These are phyloP conservation scores for Sphaerostilbella broomeana DNA, from an alignment of 2,329 filamentous ascomycete genomes.

Conservation along the genomic window DNA sequence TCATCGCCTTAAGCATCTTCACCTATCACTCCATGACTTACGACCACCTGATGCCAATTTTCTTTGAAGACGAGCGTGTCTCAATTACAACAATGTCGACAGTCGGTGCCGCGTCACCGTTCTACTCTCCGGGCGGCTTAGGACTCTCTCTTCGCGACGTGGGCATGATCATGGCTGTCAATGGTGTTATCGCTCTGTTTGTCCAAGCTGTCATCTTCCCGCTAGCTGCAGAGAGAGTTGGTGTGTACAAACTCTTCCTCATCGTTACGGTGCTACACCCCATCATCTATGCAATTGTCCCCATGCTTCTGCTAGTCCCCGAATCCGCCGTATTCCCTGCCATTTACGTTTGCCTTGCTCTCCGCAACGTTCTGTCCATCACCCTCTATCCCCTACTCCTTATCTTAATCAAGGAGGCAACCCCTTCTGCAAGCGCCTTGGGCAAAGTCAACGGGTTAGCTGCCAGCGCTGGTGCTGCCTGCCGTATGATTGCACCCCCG, in stretches of 20 bases:
- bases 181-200: conserved; percentile 53
- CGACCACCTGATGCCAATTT: conserved; percentile 87
- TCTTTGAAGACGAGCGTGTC: conserved; percentile 70
- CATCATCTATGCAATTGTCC: conserved; percentile 53
- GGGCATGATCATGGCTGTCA: conserved; percentile 53
- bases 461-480: conserved; percentile 58
- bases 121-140: conserved; percentile 56
- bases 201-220: conserved; percentile 57
- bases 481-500: conserved; percentile 61
- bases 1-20: conserved; percentile 80
- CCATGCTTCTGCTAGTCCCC: conserved; percentile 50
- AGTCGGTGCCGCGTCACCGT: conserved; percentile 31
- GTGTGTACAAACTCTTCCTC: conserved; percentile 54
- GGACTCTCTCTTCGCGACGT: conserved; percentile 57
- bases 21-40: conserved; percentile 95
- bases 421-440: conserved; percentile 47
- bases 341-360: conserved; percentile 51
- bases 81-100: conserved; percentile 31
- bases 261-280: conserved; percentile 54
- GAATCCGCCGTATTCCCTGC: conserved; percentile 44
- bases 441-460: conserved; percentile 62
- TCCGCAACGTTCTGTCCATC: conserved; percentile 57
- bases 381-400: conserved; percentile 60
- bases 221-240: conserved; percentile 49
- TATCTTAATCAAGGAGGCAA: conserved; percentile 62